Evolutionary conservation across 1,139 yeast species (phyloP).

Genomic region (Protomyces macrosporus): DNA sequence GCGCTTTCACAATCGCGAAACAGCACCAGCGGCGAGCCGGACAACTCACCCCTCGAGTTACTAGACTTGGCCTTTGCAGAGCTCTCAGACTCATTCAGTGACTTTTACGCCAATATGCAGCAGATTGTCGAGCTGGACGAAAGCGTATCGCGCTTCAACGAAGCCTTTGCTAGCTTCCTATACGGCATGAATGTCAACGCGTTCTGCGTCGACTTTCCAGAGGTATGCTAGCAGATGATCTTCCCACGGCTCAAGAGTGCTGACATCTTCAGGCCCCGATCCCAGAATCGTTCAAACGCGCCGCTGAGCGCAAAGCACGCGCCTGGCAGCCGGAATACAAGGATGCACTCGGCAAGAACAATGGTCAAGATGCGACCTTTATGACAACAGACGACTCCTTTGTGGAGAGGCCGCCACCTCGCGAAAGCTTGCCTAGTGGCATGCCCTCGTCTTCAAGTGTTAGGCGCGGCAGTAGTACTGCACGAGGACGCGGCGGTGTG

Average conservation of each 20-base stretch:
- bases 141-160: conserved; percentile 52
- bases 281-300: conserved; percentile 25
- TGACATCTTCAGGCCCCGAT: conserved; percentile 25
- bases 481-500: conserved; percentile 16
- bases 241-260: neutral
- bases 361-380: conserved; percentile 26
- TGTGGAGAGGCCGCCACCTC: conserved; percentile 28
- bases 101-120: conserved; percentile 51
- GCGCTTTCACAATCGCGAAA: conserved; percentile 30
- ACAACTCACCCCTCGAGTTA: conserved; percentile 33
- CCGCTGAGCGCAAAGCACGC: conserved; percentile 17
- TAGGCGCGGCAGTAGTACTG: conserved; percentile 1
- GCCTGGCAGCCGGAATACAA: conserved; percentile 7
- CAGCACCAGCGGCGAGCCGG: conserved; percentile 29
- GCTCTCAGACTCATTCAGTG: conserved; percentile 52
- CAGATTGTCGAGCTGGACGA: conserved; percentile 49
- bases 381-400: conserved; percentile 30
- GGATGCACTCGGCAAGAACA: neutral
- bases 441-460: neutral
- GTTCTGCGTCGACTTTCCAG: conserved; percentile 61
- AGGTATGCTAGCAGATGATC: conserved; percentile 33
- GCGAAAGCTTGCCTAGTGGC: neutral
- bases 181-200: conserved; percentile 63
- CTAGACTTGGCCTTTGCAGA: conserved; percentile 38
- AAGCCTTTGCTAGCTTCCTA: conserved; percentile 57